Conservation (phyloP, 495 filamentous ascomycete genomes). For the Aspergillus indologenus region DNA sequence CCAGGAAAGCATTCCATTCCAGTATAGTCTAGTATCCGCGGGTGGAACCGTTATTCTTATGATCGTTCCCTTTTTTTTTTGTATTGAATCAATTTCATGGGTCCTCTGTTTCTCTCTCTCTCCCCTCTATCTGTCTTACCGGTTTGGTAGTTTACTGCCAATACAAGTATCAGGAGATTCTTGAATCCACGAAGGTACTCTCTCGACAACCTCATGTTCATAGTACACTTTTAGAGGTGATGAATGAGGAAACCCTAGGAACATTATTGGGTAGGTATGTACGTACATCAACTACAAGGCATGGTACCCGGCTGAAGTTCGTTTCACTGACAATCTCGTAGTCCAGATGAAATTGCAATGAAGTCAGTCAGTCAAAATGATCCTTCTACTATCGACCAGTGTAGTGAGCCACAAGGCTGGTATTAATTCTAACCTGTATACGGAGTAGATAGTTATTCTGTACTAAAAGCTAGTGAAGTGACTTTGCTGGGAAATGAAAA, state of each 20-base stretch:
- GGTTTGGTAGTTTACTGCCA: too few relatives aligned
- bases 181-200: too few relatives aligned
- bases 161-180: too few relatives aligned
- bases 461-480: background rate
- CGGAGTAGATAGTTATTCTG: background rate
- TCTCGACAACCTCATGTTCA: too few relatives aligned
- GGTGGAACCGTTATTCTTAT: conserved; percentile 21
- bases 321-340: too few relatives aligned
- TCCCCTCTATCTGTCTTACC: background rate
- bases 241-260: background rate
- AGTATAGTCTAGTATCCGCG: conserved; percentile 18
- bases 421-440: background rate
- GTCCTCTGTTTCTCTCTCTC: background rate
- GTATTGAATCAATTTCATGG: too few relatives aligned
- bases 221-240: background rate
- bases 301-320: too few relatives aligned
- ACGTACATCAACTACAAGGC: too few relatives aligned
- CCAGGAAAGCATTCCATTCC: conserved; percentile 19
- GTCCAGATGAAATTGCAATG: background rate
- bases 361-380: background rate
- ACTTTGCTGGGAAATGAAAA: background rate
- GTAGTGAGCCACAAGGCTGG: background rate
- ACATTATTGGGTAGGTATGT: too few relatives aligned
- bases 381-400: background rate
- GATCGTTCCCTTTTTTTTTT: conserved; percentile 6